Conservation (phyloP, 1,284 basidiomycete species). For the Megacollybia platyphylla region DNA sequence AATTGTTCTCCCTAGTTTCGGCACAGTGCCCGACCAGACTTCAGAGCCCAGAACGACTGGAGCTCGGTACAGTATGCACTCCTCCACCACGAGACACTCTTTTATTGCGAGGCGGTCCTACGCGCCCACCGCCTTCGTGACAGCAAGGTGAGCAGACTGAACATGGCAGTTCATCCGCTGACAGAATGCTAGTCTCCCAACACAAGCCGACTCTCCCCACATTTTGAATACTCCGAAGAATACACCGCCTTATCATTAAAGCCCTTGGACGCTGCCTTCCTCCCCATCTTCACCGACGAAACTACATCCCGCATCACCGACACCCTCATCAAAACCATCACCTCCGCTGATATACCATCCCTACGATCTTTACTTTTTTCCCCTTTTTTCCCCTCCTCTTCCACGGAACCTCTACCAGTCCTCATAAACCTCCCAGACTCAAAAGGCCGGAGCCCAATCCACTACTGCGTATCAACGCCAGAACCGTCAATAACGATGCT, state of each 20-base stretch:
- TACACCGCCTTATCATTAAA: not conserved
- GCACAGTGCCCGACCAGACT: slow-evolving; percentile 58
- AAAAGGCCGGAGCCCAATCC: slow-evolving; percentile 58
- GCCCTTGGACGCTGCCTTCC: slow-evolving; percentile 2
- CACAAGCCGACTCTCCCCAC: not conserved
- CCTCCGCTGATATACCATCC: slow-evolving; percentile 30
- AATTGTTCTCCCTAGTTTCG: slow-evolving; percentile 27
- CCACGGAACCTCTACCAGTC: slow-evolving; percentile 24
- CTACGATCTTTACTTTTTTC: slow-evolving; percentile 47
- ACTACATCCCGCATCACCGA: slow-evolving; percentile 26
- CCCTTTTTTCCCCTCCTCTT: slow-evolving; percentile 21
- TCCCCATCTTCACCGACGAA: slow-evolving; percentile 22
- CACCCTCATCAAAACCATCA: slow-evolving; percentile 39
- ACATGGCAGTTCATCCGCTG: slow-evolving; percentile 5
- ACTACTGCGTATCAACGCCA: slow-evolving; percentile 46
- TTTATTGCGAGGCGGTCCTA: slow-evolving; percentile 54
- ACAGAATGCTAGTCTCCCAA: not conserved
- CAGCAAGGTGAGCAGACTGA: slow-evolving; percentile 28
- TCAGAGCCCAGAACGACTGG: slow-evolving; percentile 53
- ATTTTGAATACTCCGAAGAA: slow-evolving; percentile 1
- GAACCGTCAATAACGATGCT: slow-evolving; percentile 47
- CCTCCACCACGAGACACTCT: slow-evolving; percentile 45
- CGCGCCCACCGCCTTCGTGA: slow-evolving; percentile 46
- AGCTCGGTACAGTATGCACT: slow-evolving; percentile 58
- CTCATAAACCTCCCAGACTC: slow-evolving; percentile 52